Percentiles rank a stretch among this genome's conserved stretches.
Conservation (phyloP, 2,329 filamentous ascomycete species). For the Graphilbum sp. region DNA sequence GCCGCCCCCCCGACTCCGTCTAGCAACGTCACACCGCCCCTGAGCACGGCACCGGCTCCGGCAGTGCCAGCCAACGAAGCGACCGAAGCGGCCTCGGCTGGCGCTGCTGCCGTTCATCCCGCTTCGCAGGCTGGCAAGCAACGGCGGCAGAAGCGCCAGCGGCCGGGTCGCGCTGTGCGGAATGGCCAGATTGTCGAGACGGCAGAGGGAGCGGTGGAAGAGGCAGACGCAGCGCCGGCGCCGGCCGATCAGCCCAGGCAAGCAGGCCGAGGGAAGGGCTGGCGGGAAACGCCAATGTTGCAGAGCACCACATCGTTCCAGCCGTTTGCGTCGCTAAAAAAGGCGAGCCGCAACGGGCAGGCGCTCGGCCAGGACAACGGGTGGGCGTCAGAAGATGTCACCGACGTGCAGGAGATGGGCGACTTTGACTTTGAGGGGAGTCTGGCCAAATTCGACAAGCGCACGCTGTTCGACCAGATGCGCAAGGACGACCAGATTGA, state of each 20-base stretch:
- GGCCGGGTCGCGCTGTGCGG: constrained; percentile 16
- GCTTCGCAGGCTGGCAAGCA: background rate
- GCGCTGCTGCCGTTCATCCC: background rate
- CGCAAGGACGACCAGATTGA: constrained; percentile 73
- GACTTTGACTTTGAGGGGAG: constrained; percentile 90
- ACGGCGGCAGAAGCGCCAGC: constrained; percentile 5
- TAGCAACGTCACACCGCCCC: background rate
- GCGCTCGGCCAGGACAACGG: constrained; percentile 46
- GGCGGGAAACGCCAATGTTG: constrained; percentile 43
- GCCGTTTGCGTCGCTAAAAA: constrained; percentile 45
- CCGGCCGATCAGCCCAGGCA: background rate
- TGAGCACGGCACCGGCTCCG: background rate
- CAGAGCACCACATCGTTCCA: constrained; percentile 46
- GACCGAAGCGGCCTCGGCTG: background rate
- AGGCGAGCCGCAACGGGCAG: constrained; percentile 28
- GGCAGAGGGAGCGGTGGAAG: constrained; percentile 10
- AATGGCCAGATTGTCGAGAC: constrained; percentile 12
- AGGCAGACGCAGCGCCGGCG: background rate
- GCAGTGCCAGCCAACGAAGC: background rate
- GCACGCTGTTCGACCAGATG: constrained; percentile 80
- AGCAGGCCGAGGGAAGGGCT: constrained; percentile 28
- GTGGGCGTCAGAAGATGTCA: constrained; percentile 93
- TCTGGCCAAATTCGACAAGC: constrained; percentile 89
- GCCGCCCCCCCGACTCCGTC: too few species aligned
- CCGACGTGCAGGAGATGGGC: constrained; percentile 79